Conservation (phyloP, 1,284 basidiomycete species). For the Ceratobasidium sp. region DNA sequence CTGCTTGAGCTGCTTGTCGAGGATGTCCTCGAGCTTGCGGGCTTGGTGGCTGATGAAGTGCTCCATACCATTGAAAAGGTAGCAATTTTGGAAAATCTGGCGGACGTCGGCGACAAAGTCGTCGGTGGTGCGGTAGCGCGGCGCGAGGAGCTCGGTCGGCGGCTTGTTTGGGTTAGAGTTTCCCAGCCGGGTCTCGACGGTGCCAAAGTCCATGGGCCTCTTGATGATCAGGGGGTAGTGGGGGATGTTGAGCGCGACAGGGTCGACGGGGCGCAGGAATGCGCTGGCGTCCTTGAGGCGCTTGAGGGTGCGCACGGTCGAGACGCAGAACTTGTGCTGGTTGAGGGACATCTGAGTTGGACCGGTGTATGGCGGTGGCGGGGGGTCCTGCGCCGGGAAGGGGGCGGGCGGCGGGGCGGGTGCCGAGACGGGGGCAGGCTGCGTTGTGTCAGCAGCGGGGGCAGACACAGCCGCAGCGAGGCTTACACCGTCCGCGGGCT, state of each 20-base stretch:
- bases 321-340: constrained; percentile 86
- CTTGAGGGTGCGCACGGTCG: constrained; percentile 84
- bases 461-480: neutral
- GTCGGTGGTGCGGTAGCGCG: constrained; percentile 76
- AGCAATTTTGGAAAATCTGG: constrained; percentile 88
- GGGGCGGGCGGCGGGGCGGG: neutral
- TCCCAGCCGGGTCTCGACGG: constrained; percentile 87
- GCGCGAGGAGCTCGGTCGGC: constrained; percentile 54
- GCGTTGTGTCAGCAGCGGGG: neutral
- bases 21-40: constrained; percentile 82
- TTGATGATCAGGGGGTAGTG: constrained; percentile 91
- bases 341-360: constrained; percentile 48
- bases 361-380: constrained; percentile 35
- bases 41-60: constrained; percentile 84
- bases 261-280: constrained; percentile 91
- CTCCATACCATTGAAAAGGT: constrained; percentile 92
- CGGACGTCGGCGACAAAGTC: constrained; percentile 87
- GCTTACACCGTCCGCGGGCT: neutral
- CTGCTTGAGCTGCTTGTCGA: constrained; percentile 89
- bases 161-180: constrained; percentile 82
- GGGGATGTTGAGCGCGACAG: constrained; percentile 88
- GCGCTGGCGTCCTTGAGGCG: constrained; percentile 85
- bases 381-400: constrained; percentile 22
- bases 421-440: neutral
- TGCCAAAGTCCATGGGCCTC: constrained; percentile 95